These are phyloP conservation scores for Penicillium sp. DNA, from an alignment of 2,329 filamentous ascomycete species.

Conservation along the genomic window DNA sequence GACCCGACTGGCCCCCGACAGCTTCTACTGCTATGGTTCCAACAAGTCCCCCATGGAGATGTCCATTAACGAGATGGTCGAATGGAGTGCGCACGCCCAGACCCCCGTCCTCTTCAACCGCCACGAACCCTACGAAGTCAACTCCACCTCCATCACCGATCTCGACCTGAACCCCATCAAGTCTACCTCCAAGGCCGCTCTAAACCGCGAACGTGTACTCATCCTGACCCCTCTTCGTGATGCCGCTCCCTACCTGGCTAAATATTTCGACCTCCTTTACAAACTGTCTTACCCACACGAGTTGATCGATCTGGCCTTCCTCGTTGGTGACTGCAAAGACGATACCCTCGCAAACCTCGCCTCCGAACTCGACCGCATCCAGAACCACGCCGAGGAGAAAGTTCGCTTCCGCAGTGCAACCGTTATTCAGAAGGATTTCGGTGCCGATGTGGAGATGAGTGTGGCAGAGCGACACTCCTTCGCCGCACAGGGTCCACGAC, in stretches of 20 bases:
- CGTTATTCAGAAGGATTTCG: slow-evolving; percentile 91
- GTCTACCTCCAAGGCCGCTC: slow-evolving; percentile 74
- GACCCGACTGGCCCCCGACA: slow-evolving; percentile 40
- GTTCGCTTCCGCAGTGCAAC: slow-evolving; percentile 81
- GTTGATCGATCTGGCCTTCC: slow-evolving; percentile 90
- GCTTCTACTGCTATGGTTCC: slow-evolving; percentile 97
- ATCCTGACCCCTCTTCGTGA: slow-evolving; percentile 93
- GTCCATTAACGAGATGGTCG: slow-evolving; percentile 82
- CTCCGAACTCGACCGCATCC: slow-evolving; percentile 82
- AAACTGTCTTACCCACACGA: slow-evolving; percentile 92
- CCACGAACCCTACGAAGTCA: slow-evolving; percentile 82
- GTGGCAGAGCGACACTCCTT: slow-evolving; percentile 84
- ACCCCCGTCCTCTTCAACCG: slow-evolving; percentile 97
- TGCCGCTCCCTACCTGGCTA: slow-evolving; percentile 74
- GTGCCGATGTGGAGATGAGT: slow-evolving; percentile 69
- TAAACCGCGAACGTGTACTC: slow-evolving; percentile 82
- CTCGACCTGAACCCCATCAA: slow-evolving; percentile 82
- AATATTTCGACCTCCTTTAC: slow-evolving; percentile 90
- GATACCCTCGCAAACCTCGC: slow-evolving; percentile 86
- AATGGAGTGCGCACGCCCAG: slow-evolving; percentile 84
- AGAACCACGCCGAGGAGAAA: slow-evolving; percentile 71
- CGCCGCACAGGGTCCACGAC: slow-evolving; percentile 80
- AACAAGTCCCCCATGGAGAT: slow-evolving; percentile 95
- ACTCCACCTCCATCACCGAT: slow-evolving; percentile 73
- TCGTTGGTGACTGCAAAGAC: slow-evolving; percentile 87